A percentile compares a stretch with the other conserved stretches of the same genome.
These are phyloP conservation scores for Albifimbria verrucaria DNA, from an alignment of 2,329 filamentous ascomycete species.

Conservation along the genomic window DNA sequence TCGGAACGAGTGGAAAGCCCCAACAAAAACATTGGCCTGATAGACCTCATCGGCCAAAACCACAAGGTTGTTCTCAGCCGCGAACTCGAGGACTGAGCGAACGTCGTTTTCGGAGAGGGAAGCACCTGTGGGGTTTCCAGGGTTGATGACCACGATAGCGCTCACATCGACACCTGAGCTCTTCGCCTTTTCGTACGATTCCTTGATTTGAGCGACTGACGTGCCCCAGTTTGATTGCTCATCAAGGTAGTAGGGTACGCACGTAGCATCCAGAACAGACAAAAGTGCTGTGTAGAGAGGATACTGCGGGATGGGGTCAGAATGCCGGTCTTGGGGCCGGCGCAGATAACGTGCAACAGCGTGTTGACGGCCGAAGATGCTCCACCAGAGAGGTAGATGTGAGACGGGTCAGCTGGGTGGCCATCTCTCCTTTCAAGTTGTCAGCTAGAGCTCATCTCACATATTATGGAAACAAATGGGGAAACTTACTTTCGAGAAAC, in stretches of 20 bases:
- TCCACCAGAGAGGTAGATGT: slow-evolving; percentile 85
- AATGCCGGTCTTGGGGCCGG: slow-evolving; percentile 69
- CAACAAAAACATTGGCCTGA: slow-evolving; percentile 94
- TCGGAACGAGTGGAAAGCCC: slow-evolving; percentile 88
- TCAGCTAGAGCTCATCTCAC: too few species aligned
- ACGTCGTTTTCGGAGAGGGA: slow-evolving; percentile 77
- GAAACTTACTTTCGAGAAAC: slow-evolving; percentile 74
- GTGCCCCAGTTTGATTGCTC: slow-evolving; percentile 84
- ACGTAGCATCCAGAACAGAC: slow-evolving; percentile 73
- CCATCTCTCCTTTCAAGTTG: slow-evolving; percentile 68
- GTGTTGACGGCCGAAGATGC: slow-evolving; percentile 93
- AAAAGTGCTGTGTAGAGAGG: slow-evolving; percentile 95
- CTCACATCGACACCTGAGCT: slow-evolving; percentile 77
- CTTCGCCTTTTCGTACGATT: slow-evolving; percentile 68
- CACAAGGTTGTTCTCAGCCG: slow-evolving; percentile 76
- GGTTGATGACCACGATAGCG: slow-evolving; percentile 93
- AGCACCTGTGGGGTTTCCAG: slow-evolving; percentile 91
- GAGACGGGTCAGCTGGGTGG: slow-evolving; percentile 70
- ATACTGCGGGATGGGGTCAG: slow-evolving; percentile 97
- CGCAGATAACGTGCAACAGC: slow-evolving; percentile 81
- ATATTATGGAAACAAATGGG: neutral
- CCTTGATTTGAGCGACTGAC: slow-evolving; percentile 68
- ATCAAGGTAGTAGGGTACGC: slow-evolving; percentile 88
- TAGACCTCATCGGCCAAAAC: slow-evolving; percentile 95
- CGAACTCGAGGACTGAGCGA: slow-evolving; percentile 75